Evolutionary conservation across 2,329 filamentous ascomycete genomes (phyloP).

Genomic region (Claviceps spartinae): DNA sequence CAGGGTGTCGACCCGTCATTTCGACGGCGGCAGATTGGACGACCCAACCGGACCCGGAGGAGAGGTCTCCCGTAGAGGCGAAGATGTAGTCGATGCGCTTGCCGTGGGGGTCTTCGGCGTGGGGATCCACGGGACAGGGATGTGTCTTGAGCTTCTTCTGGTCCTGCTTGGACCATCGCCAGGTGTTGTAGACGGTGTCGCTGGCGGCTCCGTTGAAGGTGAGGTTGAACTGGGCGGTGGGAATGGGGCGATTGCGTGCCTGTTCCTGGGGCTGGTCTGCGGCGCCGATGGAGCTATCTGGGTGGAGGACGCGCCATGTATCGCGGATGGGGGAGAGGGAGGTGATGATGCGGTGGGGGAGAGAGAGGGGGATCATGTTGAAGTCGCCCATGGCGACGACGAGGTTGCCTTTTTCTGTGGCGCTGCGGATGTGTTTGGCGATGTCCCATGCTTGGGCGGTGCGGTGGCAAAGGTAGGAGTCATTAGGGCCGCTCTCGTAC

Average conservation of each 20-base stretch:
- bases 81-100: constrained; percentile 95
- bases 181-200: constrained; percentile 77
- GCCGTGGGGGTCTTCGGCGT: constrained; percentile 56
- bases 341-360: constrained; percentile 72
- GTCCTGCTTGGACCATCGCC: constrained; percentile 69
- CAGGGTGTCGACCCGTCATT: constrained; percentile 71
- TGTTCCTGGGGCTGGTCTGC: constrained; percentile 54
- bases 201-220: constrained; percentile 74
- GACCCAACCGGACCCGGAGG: constrained; percentile 41
- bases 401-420: constrained; percentile 66
- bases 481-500: constrained; percentile 65
- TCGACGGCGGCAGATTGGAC: constrained; percentile 60
- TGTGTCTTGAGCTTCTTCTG: constrained; percentile 53
- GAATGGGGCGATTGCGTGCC: constrained; percentile 50
- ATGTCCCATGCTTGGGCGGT: constrained; percentile 93
- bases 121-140: constrained; percentile 43
- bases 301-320: constrained; percentile 72
- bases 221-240: constrained; percentile 67
- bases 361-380: constrained; percentile 83
- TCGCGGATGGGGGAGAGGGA: constrained; percentile 67
- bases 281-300: constrained; percentile 68
- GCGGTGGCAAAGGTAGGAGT: constrained; percentile 82
- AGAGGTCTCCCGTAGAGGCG: constrained; percentile 40
- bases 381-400: constrained; percentile 86
- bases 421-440: constrained; percentile 72